Percentiles rank a stretch among this genome's conserved stretches.
These are phyloP conservation scores for Teunomyces barrocoloradensis DNA, from an alignment of 805 yeast species.

Conservation along the genomic window DNA sequence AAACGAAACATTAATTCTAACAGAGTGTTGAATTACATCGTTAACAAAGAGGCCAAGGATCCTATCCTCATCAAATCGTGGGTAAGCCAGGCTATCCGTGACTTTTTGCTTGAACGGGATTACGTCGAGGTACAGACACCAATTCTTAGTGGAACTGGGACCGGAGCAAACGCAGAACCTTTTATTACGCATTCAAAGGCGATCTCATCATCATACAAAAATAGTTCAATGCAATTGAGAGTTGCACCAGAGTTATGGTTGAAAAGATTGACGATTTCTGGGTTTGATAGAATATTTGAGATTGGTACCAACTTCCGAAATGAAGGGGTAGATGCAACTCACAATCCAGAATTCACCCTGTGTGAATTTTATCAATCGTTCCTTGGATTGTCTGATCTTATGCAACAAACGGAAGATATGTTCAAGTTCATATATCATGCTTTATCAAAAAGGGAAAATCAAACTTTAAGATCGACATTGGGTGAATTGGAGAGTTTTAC, in stretches of 20 bases:
- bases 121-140: constrained; percentile 92
- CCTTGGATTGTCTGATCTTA: constrained; percentile 63
- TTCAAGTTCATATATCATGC: constrained; percentile 40
- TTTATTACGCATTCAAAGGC: constrained; percentile 55
- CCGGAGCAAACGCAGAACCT: constrained; percentile 94
- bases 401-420: constrained; percentile 59
- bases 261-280: constrained; percentile 76
- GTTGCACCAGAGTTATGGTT: constrained; percentile 97
- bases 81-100: constrained; percentile 55
- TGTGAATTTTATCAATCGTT: constrained; percentile 85
- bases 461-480: neutral
- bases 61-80: constrained; percentile 50
- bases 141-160: constrained; percentile 63
- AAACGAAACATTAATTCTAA: constrained; percentile 57
- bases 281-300: constrained; percentile 84
- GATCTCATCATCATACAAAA: constrained; percentile 17
- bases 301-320: constrained; percentile 84
- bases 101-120: constrained; percentile 49
- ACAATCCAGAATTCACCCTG: constrained; percentile 90
- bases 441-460: constrained; percentile 15
- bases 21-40: constrained; percentile 71
- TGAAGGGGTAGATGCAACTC: constrained; percentile 90
- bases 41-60: constrained; percentile 50
- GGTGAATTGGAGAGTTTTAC: constrained; percentile 21
- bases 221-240: constrained; percentile 54